A percentile compares a stretch with the other conserved stretches of the same genome.
These are phyloP conservation scores for Tricholoma sp. DNA, from an alignment of 768 basidiomycete species.

Conservation along the genomic window DNA sequence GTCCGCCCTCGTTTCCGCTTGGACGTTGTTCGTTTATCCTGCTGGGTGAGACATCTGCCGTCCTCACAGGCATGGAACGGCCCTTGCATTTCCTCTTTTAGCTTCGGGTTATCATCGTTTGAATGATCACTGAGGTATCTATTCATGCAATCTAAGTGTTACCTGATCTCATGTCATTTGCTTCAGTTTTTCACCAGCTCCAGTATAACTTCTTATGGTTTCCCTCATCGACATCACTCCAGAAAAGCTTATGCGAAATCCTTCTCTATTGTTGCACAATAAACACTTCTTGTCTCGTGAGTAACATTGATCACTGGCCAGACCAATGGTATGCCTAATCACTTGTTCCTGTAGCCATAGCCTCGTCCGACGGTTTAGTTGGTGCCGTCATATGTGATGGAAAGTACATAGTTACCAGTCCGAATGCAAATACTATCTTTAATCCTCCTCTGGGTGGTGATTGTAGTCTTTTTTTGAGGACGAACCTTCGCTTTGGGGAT, in stretches of 20 bases:
- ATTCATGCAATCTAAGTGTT: background rate
- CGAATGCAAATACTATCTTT: background rate
- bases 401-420: background rate
- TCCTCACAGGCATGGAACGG: background rate
- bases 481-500: background rate
- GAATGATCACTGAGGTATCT: background rate
- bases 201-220: background rate
- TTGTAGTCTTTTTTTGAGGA: background rate
- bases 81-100: background rate
- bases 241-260: background rate
- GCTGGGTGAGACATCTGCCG: background rate
- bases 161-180: background rate
- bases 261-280: background rate
- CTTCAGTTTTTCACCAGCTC: too few relatives aligned
- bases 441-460: slow-evolving; percentile 1
- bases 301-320: background rate
- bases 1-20: background rate
- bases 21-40: background rate
- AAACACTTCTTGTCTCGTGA: background rate
- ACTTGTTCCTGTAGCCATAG: background rate
- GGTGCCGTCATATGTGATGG: background rate
- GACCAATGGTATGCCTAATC: background rate
- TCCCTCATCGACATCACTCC: background rate
- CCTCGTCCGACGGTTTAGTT: background rate
- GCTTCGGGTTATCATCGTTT: background rate